Base-by-base conservation (phyloP, 78 protist genomes). In the Dictyostelium brefeldianum region DNA sequence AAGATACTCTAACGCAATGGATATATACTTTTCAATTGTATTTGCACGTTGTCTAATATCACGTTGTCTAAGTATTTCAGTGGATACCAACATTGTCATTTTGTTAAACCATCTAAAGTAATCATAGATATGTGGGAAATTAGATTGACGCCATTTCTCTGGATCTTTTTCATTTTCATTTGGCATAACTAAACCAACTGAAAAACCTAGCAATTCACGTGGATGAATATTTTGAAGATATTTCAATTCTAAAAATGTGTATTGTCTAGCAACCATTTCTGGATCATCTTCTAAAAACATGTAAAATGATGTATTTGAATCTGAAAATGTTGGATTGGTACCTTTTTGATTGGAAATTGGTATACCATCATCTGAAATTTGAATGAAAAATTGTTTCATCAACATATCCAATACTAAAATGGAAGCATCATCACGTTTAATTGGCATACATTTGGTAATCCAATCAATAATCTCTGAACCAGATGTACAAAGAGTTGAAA, bases 51-150 rank as follows among this genome's bases (percentile, higher is more conserved):
- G 51, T 27, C 50, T 53, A 20, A 90, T 69, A 14, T 90, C 95
- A 20, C 90, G 51, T 47, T 90, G 95, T 80, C 78, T 90, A 22
- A 90, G 54, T 18, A 90, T 90, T 15, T 90, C 95, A 0, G 96
- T 20, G 1, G 78, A 50, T 6, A 91, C 89, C 83, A 94, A 83
- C 53, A 65, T 18, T 14, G 93, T 27, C 93, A 87, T 87, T 73
- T 77, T 87, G 7, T 77, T 77, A 59, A 87, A 87, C 93, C 93
- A 87, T 64, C 79, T 77, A 51, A 87, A 77, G 29, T 87, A 87
- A 20, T 74, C 74, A 25, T 46, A 87, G 54, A 87, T 87, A 25
- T 87, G 80, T 11, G 93, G 93, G 84, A 87, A 87, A 46, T 87
- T 87, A 0, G 70, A 27, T 51, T 87, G 93, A 29, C 71, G 77